Conservation (phyloP, 2,329 filamentous ascomycete species). For the Venturia pyrina region DNA sequence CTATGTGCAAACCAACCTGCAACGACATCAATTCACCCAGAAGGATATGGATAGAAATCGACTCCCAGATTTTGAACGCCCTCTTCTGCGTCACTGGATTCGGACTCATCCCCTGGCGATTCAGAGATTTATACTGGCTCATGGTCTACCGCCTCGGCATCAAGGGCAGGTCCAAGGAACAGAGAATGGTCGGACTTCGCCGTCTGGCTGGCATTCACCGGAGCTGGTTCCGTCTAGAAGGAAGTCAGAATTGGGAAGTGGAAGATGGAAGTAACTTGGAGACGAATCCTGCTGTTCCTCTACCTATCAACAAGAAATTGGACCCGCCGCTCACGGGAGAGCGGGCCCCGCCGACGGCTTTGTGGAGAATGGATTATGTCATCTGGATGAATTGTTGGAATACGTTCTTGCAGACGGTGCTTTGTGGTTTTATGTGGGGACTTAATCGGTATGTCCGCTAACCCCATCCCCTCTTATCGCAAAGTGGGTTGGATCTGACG, state of each 20-base stretch:
- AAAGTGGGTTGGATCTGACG: background rate
- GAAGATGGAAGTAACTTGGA: conserved; percentile 25
- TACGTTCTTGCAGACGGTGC: conserved; percentile 62
- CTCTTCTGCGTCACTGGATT: conserved; percentile 84
- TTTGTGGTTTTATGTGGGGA: conserved; percentile 78
- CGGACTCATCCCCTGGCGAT: conserved; percentile 74
- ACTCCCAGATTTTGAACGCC: conserved; percentile 72
- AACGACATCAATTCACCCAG: conserved; percentile 65
- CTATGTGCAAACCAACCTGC: conserved; percentile 64
- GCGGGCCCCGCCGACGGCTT: conserved; percentile 54
- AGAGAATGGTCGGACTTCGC: conserved; percentile 48
- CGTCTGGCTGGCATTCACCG: conserved; percentile 64
- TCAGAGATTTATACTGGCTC: conserved; percentile 68
- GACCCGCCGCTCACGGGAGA: conserved; percentile 60
- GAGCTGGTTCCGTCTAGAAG: conserved; percentile 64
- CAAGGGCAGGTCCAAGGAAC: conserved; percentile 16
- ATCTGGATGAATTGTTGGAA: conserved; percentile 72
- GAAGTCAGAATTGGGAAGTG: conserved; percentile 39
- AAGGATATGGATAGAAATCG: conserved; percentile 76
- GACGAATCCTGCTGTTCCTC: conserved; percentile 45
- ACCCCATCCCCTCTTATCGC: background rate
- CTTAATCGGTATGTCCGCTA: conserved; percentile 43
- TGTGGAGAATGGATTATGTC: conserved; percentile 72
- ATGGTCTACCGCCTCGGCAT: conserved; percentile 48
- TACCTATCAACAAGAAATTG: conserved; percentile 53